Conservation (phyloP, 2,329 filamentous ascomycete genomes). For the Aspergillus spinulosporus region DNA sequence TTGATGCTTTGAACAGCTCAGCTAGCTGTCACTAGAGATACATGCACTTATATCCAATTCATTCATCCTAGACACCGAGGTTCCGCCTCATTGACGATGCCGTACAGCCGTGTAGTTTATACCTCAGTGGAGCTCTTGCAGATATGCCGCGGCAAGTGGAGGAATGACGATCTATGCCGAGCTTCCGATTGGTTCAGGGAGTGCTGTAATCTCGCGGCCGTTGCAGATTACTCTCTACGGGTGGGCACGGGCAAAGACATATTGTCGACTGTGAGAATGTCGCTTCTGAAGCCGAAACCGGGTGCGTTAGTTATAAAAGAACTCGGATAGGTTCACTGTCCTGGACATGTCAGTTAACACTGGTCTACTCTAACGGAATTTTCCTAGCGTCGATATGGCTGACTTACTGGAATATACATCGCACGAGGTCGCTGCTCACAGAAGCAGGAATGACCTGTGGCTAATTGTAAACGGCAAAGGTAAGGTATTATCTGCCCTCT, state of each 20-base stretch:
- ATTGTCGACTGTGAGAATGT: not conserved
- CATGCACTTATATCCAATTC: not conserved
- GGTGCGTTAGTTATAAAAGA: not conserved
- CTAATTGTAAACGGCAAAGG: slow-evolving; percentile 59
- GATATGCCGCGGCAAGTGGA: not conserved
- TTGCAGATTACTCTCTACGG: not conserved
- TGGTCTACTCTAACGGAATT: not conserved
- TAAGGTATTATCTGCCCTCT: slow-evolving; percentile 23
- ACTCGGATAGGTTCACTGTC: not conserved
- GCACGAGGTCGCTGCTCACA: slow-evolving; percentile 52
- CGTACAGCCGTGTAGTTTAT: not conserved
- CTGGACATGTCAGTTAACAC: not conserved
- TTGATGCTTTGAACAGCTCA: too few relatives aligned
- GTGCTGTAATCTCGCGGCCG: not conserved
- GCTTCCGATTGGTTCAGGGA: not conserved
- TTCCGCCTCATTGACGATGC: not conserved
- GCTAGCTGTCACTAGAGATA: not conserved
- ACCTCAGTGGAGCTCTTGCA: not conserved
- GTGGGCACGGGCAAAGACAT: not conserved
- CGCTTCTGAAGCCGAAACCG: not conserved
- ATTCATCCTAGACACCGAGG: not conserved
- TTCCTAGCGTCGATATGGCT: not conserved
- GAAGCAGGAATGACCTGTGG: slow-evolving; percentile 52
- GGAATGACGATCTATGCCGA: not conserved
- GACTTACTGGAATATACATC: slow-evolving; percentile 25